These are phyloP conservation scores for Entomortierella beljakovae DNA, from an alignment of 192 early-diverging fungal genomes.

Conservation along the genomic window DNA sequence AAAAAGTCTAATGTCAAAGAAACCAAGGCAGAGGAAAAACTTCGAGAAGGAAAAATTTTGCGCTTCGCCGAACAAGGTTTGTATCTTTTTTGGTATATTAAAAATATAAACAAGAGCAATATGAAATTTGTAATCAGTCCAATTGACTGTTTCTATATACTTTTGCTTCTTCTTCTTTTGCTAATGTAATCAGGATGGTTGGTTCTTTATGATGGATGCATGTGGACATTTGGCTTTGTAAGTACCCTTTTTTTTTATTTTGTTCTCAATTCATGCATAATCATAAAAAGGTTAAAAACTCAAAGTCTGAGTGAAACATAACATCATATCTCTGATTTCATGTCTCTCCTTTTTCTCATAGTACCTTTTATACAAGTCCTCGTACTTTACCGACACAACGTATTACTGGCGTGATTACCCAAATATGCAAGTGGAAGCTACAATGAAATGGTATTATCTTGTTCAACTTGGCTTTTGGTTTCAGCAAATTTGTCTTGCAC, in stretches of 20 bases:
- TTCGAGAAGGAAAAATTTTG: conserved; percentile 45
- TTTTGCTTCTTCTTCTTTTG: neutral
- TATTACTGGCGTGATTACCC: conserved; percentile 70
- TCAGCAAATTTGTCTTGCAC: conserved; percentile 70
- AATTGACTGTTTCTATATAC: neutral
- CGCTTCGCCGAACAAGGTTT: conserved; percentile 78
- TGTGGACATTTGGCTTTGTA: conserved; percentile 75
- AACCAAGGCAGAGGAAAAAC: conserved; percentile 12
- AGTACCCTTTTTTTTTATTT: conserved; percentile 47
- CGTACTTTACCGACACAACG: conserved; percentile 68
- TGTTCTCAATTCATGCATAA: too few species aligned
- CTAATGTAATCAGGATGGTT: conserved; percentile 57
- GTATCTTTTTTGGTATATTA: neutral
- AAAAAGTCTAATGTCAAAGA: neutral
- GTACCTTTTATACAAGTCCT: conserved; percentile 67
- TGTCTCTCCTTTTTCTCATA: conserved; percentile 11
- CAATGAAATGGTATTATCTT: conserved; percentile 72
- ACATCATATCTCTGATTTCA: neutral
- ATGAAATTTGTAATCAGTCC: neutral
- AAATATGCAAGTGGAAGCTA: conserved; percentile 51
- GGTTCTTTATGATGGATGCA: conserved; percentile 73
- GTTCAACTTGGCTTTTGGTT: conserved; percentile 71
- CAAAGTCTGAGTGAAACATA: too few species aligned
- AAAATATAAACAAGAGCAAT: neutral
- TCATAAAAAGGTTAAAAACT: too few species aligned